A percentile compares a stretch with the other conserved stretches of the same genome.
Conservation (phyloP, 352 stramenopile genomes). For the Phytophthora constricta region DNA sequence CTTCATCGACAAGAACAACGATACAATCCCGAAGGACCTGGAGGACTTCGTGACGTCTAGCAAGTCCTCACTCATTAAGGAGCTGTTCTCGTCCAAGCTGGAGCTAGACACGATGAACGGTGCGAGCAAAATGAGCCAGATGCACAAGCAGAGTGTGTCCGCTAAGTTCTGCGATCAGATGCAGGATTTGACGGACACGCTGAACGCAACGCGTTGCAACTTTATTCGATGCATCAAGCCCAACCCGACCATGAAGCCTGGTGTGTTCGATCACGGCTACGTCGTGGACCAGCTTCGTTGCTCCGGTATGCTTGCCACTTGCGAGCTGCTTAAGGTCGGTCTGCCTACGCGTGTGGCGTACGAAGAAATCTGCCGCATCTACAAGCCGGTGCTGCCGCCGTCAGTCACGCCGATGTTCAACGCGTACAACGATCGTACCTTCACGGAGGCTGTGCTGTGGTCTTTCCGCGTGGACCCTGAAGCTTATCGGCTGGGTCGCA, state of each 20-base stretch:
- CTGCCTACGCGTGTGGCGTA: slow-evolving; percentile 91
- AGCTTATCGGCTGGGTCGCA: slow-evolving; percentile 88
- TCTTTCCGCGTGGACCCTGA: slow-evolving; percentile 89
- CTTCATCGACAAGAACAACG: slow-evolving; percentile 98
- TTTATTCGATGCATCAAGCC: slow-evolving; percentile 94
- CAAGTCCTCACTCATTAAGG: slow-evolving; percentile 77
- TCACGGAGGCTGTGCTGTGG: slow-evolving; percentile 91
- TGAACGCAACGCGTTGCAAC: slow-evolving; percentile 86
- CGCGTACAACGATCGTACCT: slow-evolving; percentile 84
- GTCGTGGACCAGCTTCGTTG: slow-evolving; percentile 91
- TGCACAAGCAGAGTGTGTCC: slow-evolving; percentile 71
- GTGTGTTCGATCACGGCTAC: slow-evolving; percentile 89
- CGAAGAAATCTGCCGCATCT: slow-evolving; percentile 89
- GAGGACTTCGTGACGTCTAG: slow-evolving; percentile 89
- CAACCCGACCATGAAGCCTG: slow-evolving; percentile 81
- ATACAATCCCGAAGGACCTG: slow-evolving; percentile 94
- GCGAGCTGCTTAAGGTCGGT: slow-evolving; percentile 92
- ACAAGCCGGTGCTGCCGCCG: slow-evolving; percentile 80
- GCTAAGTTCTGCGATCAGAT: slow-evolving; percentile 91
- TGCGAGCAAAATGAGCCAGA: slow-evolving; percentile 42
- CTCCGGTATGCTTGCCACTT: slow-evolving; percentile 91
- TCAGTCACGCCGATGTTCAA: slow-evolving; percentile 83
- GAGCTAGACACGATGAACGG: slow-evolving; percentile 63
- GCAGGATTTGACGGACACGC: slow-evolving; percentile 83
- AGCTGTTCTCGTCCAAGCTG: slow-evolving; percentile 76